Evolutionary conservation across 805 yeast species (phyloP), one percentile per base, ranked within the genome.

Genomic region (Yamadazyma olivae): DNA sequence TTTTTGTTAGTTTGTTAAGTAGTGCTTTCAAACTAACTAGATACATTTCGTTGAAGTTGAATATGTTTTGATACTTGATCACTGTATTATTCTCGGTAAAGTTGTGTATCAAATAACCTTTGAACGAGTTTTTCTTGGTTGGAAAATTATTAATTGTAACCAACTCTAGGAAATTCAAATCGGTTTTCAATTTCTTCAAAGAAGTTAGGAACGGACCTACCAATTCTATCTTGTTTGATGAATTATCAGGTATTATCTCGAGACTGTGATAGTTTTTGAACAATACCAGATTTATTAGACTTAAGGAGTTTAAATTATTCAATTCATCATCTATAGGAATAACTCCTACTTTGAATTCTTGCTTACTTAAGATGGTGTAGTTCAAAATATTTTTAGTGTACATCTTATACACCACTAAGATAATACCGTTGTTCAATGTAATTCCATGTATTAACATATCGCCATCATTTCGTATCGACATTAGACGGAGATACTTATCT

Each of bases 301-400:
- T 50, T 16, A 59, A 40, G 3, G 39, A 15, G 28, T 33, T 30
- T 12, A 23, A 16, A 19, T 7, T 18, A 9, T 24, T n/a, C 4
- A n/a, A 9, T 6, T 14, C 23, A 20, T 20, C 23, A 4, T 35
- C 42, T 3, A 52, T 19, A n/a, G 45, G 40, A 1, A 61, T 27
- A 30, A 61, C 57, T 1, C 55, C 61, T 4, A 61, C 36, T 7
- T 48, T 41, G 17, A 51, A 48, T 14, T 54, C 58, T 14, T 45
- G 45, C 36, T 50, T 51, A 7, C 65, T 52, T 18, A 44, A 33
- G 25, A 53, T 56, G 12, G 49, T 46, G 38, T 62, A 61, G 35
- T 51, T 51, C 6, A 61, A 35, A 7, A 48, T 50, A 34, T 55
- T 50, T 21, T 50, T 56, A 6, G 67, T 63, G 4, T 44, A 38